These are phyloP conservation scores for Chytriomyces hyalinus DNA, from an alignment of 192 early-diverging fungal species.

Conservation along the genomic window DNA sequence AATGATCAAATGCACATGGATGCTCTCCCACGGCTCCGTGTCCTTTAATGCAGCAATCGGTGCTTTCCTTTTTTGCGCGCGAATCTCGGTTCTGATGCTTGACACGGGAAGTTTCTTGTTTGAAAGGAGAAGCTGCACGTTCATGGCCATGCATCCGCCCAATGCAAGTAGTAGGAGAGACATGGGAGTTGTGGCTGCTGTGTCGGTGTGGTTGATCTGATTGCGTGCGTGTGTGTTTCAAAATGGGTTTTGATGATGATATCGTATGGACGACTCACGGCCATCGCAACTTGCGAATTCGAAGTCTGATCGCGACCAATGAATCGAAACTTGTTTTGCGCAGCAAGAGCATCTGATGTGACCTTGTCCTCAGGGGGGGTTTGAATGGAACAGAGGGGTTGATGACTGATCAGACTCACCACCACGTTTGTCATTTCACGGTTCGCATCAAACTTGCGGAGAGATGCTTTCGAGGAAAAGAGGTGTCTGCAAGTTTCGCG, in stretches of 20 bases:
- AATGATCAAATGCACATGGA: conserved; percentile 1
- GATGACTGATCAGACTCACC: too few relatives aligned
- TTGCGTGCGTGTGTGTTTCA: not conserved
- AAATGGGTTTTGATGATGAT: not conserved
- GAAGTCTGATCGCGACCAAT: too few relatives aligned
- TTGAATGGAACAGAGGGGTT: too few relatives aligned
- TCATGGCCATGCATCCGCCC: conserved; percentile 10
- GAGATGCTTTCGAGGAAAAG: too few relatives aligned
- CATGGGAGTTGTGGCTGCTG: conserved; percentile 3
- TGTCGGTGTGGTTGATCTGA: not conserved
- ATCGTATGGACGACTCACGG: too few relatives aligned
- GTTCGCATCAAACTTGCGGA: too few relatives aligned
- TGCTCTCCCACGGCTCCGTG: conserved; percentile 1
- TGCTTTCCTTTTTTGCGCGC: not conserved
- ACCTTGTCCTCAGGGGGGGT: too few relatives aligned
- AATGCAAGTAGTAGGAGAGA: conserved; percentile 8
- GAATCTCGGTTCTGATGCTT: not conserved
- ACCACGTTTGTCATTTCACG: too few relatives aligned
- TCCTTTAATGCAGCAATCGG: not conserved
- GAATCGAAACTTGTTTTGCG: too few relatives aligned
- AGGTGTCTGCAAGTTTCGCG: too few relatives aligned
- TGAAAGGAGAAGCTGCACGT: not conserved
- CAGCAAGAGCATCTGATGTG: too few relatives aligned
- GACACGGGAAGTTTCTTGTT: not conserved
- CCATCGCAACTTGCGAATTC: too few relatives aligned